These are phyloP conservation scores for Pleodorina starrii DNA, from an alignment of 139 green algal genomes.

Conservation along the genomic window DNA sequence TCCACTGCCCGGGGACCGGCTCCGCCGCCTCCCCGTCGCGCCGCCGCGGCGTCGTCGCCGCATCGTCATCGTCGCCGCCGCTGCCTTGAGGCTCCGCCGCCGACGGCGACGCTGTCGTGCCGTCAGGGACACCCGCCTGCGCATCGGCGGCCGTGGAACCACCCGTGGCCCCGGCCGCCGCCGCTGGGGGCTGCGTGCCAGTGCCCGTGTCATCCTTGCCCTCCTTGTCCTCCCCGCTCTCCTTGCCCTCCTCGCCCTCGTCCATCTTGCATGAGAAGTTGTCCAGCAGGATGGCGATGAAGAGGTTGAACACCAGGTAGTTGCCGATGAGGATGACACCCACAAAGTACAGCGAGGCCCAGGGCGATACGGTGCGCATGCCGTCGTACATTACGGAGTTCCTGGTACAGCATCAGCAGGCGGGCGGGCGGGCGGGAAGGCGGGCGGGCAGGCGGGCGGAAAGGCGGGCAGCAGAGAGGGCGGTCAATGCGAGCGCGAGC, in stretches of 20 bases:
- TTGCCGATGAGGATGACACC: conserved; percentile 74
- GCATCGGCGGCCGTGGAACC: no score
- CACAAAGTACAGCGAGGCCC: conserved; percentile 71
- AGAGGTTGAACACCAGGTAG: conserved; percentile 88
- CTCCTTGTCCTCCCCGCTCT: neutral
- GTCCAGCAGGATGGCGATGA: conserved; percentile 83
- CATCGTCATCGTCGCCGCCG: neutral
- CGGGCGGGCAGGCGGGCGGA: no score
- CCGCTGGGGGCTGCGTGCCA: neutral
- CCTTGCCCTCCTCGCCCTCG: neutral
- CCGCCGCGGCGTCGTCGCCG: neutral
- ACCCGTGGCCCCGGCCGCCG: no score
- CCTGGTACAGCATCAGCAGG: no score
- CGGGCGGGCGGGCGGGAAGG: no score
- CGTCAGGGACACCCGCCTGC: no score
- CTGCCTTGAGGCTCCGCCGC: neutral
- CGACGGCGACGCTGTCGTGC: neutral
- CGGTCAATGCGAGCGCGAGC: no score
- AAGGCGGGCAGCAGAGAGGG: no score
- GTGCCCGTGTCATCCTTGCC: neutral
- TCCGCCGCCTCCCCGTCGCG: no score
- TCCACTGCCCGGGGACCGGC: no score
- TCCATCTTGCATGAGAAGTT: conserved; percentile 49
- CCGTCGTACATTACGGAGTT: conserved; percentile 31
- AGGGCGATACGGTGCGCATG: conserved; percentile 38